Conservation (phyloP, 2,329 filamentous ascomycete genomes). For the Pyricularia sp. region DNA sequence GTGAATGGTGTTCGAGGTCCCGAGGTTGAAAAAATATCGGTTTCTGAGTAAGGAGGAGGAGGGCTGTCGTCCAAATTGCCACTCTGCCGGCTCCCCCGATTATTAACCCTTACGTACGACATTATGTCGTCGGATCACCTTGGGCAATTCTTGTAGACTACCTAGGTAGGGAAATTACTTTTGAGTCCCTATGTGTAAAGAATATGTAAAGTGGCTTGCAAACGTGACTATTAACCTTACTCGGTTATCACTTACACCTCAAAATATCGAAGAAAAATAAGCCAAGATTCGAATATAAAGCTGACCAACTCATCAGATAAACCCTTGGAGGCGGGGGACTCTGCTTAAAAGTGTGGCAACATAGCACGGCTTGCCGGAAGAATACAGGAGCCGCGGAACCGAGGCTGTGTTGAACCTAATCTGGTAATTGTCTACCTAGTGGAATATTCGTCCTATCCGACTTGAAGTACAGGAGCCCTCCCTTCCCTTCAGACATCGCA, state of each 20-base stretch:
- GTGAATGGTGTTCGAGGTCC: constrained; percentile 15
- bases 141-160: background rate
- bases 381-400: background rate
- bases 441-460: background rate
- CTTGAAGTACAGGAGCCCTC: background rate
- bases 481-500: background rate
- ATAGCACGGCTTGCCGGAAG: background rate
- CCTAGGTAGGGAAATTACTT: background rate
- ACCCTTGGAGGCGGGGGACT: background rate
- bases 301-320: background rate
- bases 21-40: constrained; percentile 41
- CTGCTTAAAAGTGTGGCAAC: background rate
- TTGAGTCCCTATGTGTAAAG: background rate
- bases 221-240: background rate
- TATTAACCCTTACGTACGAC: background rate
- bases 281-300: background rate
- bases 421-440: background rate
- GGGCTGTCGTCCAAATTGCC: constrained; percentile 26
- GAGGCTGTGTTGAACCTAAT: background rate
- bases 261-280: background rate
- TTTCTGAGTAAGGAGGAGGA: constrained; percentile 49
- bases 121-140: background rate
- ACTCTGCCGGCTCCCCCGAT: background rate
- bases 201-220: background rate
- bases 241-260: background rate